Conservation (phyloP, 257 asterid genomes). For the Oldenlandia corymbosa region DNA sequence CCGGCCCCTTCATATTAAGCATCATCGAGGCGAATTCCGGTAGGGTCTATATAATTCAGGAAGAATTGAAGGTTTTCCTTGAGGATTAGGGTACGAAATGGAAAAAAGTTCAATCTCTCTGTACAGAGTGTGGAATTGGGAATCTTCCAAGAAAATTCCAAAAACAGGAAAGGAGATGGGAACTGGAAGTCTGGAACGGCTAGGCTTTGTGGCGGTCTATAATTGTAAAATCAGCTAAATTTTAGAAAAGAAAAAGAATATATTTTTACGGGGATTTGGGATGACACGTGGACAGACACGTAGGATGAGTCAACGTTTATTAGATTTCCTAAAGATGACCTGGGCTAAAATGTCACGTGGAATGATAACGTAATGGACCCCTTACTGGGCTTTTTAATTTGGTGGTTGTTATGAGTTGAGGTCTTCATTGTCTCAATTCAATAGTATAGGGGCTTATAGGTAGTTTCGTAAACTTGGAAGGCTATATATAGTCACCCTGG, state of each 20-base stretch:
- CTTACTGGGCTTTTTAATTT: neutral
- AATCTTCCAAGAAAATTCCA: no score
- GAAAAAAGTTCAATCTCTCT: no score
- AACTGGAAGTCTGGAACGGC: neutral
- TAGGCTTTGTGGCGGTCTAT: conserved; percentile 1
- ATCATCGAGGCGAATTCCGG: no score
- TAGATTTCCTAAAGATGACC: conserved; percentile 22
- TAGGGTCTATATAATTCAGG: neutral
- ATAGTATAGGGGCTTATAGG: no score
- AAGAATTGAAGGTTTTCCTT: neutral
- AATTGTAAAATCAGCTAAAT: neutral
- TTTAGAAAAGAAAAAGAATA: neutral
- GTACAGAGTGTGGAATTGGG: no score
- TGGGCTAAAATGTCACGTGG: conserved; percentile 29
- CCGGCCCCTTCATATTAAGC: conserved; percentile 63
- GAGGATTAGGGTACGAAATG: neutral
- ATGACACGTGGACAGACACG: conserved; percentile 31
- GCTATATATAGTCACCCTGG: no score
- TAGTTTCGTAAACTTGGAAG: no score
- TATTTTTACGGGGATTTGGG: neutral
- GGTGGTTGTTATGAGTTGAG: no score
- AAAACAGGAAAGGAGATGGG: neutral
- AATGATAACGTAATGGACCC: conserved; percentile 8
- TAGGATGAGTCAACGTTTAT: conserved; percentile 26
- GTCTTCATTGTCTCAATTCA: no score